Conservation (phyloP, 352 stramenopile species). For the Aphanomyces invadans region DNA sequence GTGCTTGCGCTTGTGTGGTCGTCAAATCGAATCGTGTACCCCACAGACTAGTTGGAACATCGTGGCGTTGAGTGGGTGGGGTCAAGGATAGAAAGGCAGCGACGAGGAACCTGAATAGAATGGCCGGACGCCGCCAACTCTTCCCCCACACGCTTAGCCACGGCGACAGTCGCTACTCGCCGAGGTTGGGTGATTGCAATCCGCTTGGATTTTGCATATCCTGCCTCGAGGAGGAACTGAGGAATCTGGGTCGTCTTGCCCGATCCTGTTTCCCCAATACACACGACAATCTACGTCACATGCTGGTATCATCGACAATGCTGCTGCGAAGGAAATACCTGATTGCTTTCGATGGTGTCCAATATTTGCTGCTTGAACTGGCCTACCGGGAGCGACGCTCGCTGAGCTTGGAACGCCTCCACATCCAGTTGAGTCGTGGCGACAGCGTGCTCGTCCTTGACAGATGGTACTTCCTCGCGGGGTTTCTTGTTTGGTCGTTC, state of each 20-base stretch:
- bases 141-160: slow-evolving; percentile 94
- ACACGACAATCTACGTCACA: slow-evolving; percentile 36
- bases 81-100: no score
- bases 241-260: slow-evolving; percentile 94
- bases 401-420: slow-evolving; percentile 16
- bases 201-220: slow-evolving; percentile 33
- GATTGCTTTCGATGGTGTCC: slow-evolving; percentile 34
- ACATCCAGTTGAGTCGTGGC: not conserved
- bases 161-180: slow-evolving; percentile 95
- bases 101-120: slow-evolving; percentile 2
- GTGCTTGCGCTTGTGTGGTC: slow-evolving; percentile 62
- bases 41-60: slow-evolving; percentile 39
- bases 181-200: slow-evolving; percentile 89
- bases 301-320: not conserved
- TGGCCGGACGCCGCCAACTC: slow-evolving; percentile 80
- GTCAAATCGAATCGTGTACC: slow-evolving; percentile 98
- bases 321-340: slow-evolving; percentile 30
- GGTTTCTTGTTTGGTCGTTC: not conserved
- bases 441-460: not conserved
- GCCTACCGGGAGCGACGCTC: slow-evolving; percentile 29
- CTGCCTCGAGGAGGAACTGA: slow-evolving; percentile 48
- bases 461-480: not conserved
- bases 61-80: no score
- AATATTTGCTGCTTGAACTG: slow-evolving; percentile 60
- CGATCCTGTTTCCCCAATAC: slow-evolving; percentile 91